Base-by-base conservation (phyloP, 495 filamentous ascomycete species). In the Amniculicola lignicola region DNA sequence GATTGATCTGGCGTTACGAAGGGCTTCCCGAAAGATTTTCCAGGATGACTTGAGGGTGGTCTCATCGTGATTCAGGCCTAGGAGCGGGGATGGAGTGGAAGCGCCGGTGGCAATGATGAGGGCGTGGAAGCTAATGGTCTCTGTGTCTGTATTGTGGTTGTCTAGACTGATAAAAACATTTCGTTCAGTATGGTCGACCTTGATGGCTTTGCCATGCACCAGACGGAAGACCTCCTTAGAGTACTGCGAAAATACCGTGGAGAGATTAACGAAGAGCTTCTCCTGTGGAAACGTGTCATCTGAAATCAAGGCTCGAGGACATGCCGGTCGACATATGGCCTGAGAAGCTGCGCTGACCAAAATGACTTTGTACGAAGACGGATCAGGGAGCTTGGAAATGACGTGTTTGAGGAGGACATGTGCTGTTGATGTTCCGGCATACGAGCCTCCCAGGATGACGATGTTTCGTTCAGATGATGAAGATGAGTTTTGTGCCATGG, bases 401-500 rank as follows among this genome's bases (percentile, higher is more conserved):
- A 69, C 73, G 60, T 78, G 71, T 44, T 77, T 74, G 18, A 85
- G 71, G 44, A 85, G 65, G 49, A 79, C 74, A 67, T 87, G 82
- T 3, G 84, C 79, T 38, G 81, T 65, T 10, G 69, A 68, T 0
- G 85, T 53, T 35, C 84, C 85, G 11, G 75, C 75, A 62, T 67
- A 74, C 36, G 78, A 80, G 48, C 76, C 85, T 25, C 85, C 86
- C 10, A 88, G 75, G 33, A 89, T 72, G 16, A 87, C 73, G 40
- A 88, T 69, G 23, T 66, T n/a, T n/a, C n/a, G n/a, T n/a, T n/a
- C n/a, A n/a, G n/a, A n/a, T n/a, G n/a, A n/a, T n/a, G n/a, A n/a
- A n/a, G n/a, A n/a, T n/a, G n/a, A n/a, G n/a, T n/a, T n/a, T n/a
- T n/a, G n/a, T n/a, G n/a, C n/a, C n/a, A n/a, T n/a, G n/a, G n/a